phyloP scores from a whole-genome alignment of 2,329 filamentous ascomycete genomes.

The Salinomyces thailandicus region DNA sequence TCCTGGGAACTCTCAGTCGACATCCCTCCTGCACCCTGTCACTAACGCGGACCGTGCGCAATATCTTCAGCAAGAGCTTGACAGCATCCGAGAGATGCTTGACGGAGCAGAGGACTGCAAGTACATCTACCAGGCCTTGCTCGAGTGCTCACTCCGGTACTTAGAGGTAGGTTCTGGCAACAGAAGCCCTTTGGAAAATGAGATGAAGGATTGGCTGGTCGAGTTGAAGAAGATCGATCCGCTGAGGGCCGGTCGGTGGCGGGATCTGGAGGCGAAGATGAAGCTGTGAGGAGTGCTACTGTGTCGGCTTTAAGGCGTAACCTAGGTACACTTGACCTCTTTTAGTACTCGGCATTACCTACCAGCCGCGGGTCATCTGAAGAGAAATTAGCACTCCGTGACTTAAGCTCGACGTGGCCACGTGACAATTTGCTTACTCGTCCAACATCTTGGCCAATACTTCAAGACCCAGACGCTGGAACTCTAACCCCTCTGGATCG shows the following conservation, averaged over 20 bases:
- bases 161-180: constrained; percentile 38
- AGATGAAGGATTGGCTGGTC: constrained; percentile 46
- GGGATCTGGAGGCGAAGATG: constrained; percentile 50
- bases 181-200: constrained; percentile 31
- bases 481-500: no score
- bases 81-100: constrained; percentile 59
- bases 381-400: no score
- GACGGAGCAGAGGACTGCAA: constrained; percentile 60
- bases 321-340: no score
- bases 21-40: constrained; percentile 52
- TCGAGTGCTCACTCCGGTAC: constrained; percentile 61
- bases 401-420: no score
- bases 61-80: constrained; percentile 61
- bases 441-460: no score
- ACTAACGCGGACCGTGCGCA: constrained; percentile 49
- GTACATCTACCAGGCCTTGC: constrained; percentile 79
- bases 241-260: constrained; percentile 64
- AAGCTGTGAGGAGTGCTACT: constrained; percentile 30
- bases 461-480: no score
- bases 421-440: no score
- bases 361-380: no score
- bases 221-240: constrained; percentile 62
- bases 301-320: no score
- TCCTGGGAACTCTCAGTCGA: constrained; percentile 41
- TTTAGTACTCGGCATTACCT: no score